Percentiles rank a stretch among this genome's conserved stretches.
phyloP scores from a whole-genome alignment of 2,329 filamentous ascomycete genomes.

The Alternaria arborescens region DNA sequence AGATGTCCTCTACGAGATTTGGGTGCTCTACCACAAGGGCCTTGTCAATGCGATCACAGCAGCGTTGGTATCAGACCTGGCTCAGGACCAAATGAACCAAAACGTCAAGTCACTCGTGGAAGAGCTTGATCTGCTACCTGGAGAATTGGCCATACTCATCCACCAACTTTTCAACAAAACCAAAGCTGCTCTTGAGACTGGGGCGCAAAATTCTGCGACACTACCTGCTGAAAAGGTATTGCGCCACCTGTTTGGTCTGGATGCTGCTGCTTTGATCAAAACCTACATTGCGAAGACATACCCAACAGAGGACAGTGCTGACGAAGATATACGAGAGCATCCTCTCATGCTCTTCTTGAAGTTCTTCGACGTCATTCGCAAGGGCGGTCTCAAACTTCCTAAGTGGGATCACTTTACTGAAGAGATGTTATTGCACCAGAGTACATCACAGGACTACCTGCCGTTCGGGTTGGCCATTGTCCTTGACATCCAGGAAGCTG shows the following conservation, averaged over 20 bases:
- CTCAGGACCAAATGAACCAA: constrained; percentile 20
- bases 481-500: constrained; percentile 17
- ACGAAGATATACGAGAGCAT: neutral
- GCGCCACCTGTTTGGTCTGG: constrained; percentile 18
- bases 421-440: constrained; percentile 9
- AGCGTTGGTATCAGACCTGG: constrained; percentile 26
- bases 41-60: constrained; percentile 20
- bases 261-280: constrained; percentile 4
- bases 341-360: constrained; percentile 17
- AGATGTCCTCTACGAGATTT: constrained; percentile 16
- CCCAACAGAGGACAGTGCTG: neutral
- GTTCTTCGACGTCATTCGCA: constrained; percentile 19
- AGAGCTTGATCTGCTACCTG: constrained; percentile 8
- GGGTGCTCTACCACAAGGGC: constrained; percentile 17
- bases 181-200: neutral
- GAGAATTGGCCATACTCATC: constrained; percentile 7
- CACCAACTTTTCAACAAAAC: constrained; percentile 8
- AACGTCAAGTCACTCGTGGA: constrained; percentile 17
- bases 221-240: neutral
- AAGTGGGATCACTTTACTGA: constrained; percentile 24
- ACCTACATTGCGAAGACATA: neutral
- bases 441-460: constrained; percentile 18
- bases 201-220: neutral
- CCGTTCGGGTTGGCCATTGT: constrained; percentile 27
- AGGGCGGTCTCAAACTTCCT: constrained; percentile 10